Conservation (phyloP, 2,329 filamentous ascomycete genomes). For the Fonsecaea pugnacius region DNA sequence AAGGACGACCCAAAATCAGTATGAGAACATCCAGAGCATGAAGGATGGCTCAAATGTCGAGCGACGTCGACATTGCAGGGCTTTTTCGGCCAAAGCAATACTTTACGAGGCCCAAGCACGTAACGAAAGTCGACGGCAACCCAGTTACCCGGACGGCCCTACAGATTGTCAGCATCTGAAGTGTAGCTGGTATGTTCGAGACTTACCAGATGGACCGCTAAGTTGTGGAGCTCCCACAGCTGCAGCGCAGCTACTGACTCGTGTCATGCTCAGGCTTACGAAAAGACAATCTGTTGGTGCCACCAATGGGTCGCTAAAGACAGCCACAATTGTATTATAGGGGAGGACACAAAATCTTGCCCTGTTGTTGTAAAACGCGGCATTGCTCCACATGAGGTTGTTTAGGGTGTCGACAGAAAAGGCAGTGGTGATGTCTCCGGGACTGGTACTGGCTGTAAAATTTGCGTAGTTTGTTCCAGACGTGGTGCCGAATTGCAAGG, state of each 20-base stretch:
- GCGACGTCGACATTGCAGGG: not conserved
- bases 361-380: conserved; percentile 32
- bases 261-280: conserved; percentile 29
- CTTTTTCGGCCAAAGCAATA: not conserved
- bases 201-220: conserved; percentile 16
- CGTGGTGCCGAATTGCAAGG: conserved; percentile 32
- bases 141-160: conserved; percentile 8
- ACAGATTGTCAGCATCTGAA: not conserved
- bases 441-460: conserved; percentile 29
- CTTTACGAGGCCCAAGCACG: not conserved
- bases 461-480: conserved; percentile 26
- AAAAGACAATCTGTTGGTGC: conserved; percentile 32
- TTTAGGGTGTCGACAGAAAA: conserved; percentile 33
- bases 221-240: conserved; percentile 5
- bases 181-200: not conserved
- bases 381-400: conserved; percentile 33
- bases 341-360: conserved; percentile 34
- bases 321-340: conserved; percentile 31
- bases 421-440: conserved; percentile 33
- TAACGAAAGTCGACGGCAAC: not conserved
- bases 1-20: not conserved
- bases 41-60: not conserved
- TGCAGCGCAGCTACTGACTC: conserved; percentile 17
- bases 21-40: not conserved
- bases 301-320: conserved; percentile 27